These are phyloP conservation scores for Eurotiales sp. DNA, from an alignment of 2,329 filamentous ascomycete species.

Conservation along the genomic window DNA sequence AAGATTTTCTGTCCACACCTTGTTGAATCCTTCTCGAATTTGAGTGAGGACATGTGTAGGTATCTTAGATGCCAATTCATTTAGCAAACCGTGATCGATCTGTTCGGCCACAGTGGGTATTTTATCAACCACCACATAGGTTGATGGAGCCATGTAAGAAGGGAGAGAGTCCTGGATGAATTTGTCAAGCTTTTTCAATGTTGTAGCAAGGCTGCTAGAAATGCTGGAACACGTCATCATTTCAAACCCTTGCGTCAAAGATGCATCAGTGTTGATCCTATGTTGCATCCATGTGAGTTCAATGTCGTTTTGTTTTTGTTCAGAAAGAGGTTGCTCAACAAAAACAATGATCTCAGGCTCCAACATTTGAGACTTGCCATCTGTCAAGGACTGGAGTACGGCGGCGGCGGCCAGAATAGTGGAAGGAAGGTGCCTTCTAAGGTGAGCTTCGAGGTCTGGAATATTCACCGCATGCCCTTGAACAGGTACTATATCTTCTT, in stretches of 20 bases:
- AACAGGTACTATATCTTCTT: slow-evolving; percentile 26
- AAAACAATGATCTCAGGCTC: slow-evolving; percentile 22
- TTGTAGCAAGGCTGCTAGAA: slow-evolving; percentile 28
- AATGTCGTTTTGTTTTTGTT: slow-evolving; percentile 25
- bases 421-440: slow-evolving; percentile 33
- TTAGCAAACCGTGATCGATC: slow-evolving; percentile 7
- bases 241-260: slow-evolving; percentile 16
- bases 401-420: slow-evolving; percentile 20
- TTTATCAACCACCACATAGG: slow-evolving; percentile 41
- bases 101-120: slow-evolving; percentile 25
- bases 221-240: slow-evolving; percentile 17
- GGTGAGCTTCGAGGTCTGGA: slow-evolving; percentile 38
- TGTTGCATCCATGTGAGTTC: slow-evolving; percentile 25
- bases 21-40: slow-evolving; percentile 3
- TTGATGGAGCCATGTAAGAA: slow-evolving; percentile 44
- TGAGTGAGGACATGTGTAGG: background rate
- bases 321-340: slow-evolving; percentile 27
- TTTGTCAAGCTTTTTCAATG: slow-evolving; percentile 42
- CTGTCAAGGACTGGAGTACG: background rate
- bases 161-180: slow-evolving; percentile 31
- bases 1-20: background rate
- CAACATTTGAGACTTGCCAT: background rate
- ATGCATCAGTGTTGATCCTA: slow-evolving; percentile 19
- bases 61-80: background rate
- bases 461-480: slow-evolving; percentile 40